Evolutionary conservation across 2,329 filamentous ascomycete genomes (phyloP), one percentile per base, ranked within the genome.

Genomic region (Nothophoma quercina): DNA sequence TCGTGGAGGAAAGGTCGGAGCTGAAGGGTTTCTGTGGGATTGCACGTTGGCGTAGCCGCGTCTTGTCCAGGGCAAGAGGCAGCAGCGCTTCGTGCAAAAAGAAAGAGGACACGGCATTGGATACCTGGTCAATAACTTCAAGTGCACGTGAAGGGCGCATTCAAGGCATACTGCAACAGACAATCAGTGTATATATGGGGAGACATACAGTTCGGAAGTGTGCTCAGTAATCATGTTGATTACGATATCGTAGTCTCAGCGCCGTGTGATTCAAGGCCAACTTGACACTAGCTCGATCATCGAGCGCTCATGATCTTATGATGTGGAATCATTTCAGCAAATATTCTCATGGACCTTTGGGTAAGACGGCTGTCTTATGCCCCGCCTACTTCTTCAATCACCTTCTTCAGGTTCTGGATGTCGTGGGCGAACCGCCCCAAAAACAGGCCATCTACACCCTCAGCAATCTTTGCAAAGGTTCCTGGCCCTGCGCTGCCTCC

Each of bases 401-500:
- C 90, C 75, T 85, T 85, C 55, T 84, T 81, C 61, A 96, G 86
- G 44, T 87, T 87, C 28, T 83, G 81, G 7, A 89, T 82, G 67
- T 93, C 86, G 75, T 96, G 91, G 10, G 86, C 91, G 71, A 95
- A 96, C 22, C 91, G 78, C 0, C 91, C 91, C 50, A 96, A 71
- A 65, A 95, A 95, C 73, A 95, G 77, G 0, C 90, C 91, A 75
- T 96, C 91, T 10, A 93, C 85, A 0, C 85, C 87, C 19, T 84
- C 81, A 48, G 83, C 85, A 56, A 95, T 77, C 60, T 81, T 82
- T 61, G 78, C 80, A 75, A 89, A 96, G 38, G 92, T 79, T 0
- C 91, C 91, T 1, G 90, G 89, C 0, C 90, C 90, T 9, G 91
- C 91, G 70, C 89, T 92, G 1, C 91, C 91, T 0, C 91, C 91